Base-by-base conservation (phyloP, 2,329 filamentous ascomycete species). In the Apiospora arundinis region DNA sequence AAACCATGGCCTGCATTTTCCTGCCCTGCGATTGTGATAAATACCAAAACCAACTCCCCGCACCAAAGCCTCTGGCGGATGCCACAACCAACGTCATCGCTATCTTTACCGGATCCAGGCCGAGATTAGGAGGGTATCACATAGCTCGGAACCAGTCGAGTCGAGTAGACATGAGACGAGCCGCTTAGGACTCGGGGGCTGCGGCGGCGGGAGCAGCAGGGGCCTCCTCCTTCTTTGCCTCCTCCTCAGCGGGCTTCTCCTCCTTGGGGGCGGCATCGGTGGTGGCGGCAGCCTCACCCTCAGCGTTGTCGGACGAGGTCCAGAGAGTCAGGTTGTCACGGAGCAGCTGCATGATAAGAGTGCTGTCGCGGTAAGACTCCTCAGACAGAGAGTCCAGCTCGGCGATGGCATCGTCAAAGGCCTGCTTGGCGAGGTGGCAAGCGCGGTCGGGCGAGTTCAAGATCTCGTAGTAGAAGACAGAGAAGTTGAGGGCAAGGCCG, bases 391-490 rank as follows among this genome's bases (percentile, higher is more conserved):
- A 97, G 89, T 98, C 95, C 79, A 98, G 94, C 91, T 98, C 95
- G 81, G 95, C 95, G 83, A 98, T 98, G 81, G 95, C 95, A 84
- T 98, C 95, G 83, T 98, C 95, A 82, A 98, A 98, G 68, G 96
- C 95, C 89, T 98, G 95, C 92, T 98, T 98, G 85, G 95, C 95
- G 77, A 98, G 92, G 84, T 98, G 95, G 91, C 95, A 98, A 81
- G 95, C 95, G 82, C 93, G 94, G 86, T 98, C 95, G 81, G 95
- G 95, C 46, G 95, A 97, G 92, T 98, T 98, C 82, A 98, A 89
- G 83, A 98, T 98, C 90, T 98, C 96, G 86, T 98, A 97, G 91
- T 97, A 97, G 90, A 98, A 98, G 81, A 98, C 95, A 75, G 95
- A 98, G 91, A 98, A 98, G 92, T 98, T 98, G 79, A 98, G 92